Conservation (phyloP, 1,139 yeast genomes). For the Yamadazyma spencermartinsiae region DNA sequence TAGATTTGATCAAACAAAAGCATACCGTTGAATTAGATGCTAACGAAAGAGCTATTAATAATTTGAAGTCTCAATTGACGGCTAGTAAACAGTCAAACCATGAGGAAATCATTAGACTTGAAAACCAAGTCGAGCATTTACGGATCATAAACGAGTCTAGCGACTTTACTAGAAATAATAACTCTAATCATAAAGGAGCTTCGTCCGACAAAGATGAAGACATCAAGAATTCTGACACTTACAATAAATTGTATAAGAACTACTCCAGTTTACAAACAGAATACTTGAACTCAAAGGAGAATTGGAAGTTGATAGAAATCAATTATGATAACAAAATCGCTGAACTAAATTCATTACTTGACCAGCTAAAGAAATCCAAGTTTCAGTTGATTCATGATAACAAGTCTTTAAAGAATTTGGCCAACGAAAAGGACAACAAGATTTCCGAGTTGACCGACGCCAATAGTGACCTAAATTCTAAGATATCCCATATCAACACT, state of each 20-base stretch:
- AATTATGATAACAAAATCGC: slow-evolving; percentile 49
- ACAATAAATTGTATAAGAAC: slow-evolving; percentile 26
- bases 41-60: slow-evolving; percentile 27
- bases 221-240: slow-evolving; percentile 12
- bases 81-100: slow-evolving; percentile 23
- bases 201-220: slow-evolving; percentile 23
- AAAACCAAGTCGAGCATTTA: slow-evolving; percentile 43
- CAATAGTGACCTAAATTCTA: slow-evolving; percentile 26
- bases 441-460: slow-evolving; percentile 28
- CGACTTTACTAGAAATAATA: neutral
- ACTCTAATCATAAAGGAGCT: slow-evolving; percentile 25
- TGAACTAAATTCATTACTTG: slow-evolving; percentile 41
- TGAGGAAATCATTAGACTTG: slow-evolving; percentile 50
- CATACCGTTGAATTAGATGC: slow-evolving; percentile 32
- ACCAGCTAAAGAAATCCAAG: slow-evolving; percentile 34
- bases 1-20: slow-evolving; percentile 42
- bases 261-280: slow-evolving; percentile 64
- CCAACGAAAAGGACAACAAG: slow-evolving; percentile 25
- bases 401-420: slow-evolving; percentile 23
- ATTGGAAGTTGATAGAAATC: slow-evolving; percentile 65
- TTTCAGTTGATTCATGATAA: slow-evolving; percentile 30
- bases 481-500: slow-evolving; percentile 7
- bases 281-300: slow-evolving; percentile 63
- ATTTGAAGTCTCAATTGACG: slow-evolving; percentile 27
- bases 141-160: neutral